Conservation (phyloP, 768 basidiomycete genomes). For the Agrocybe praecox region DNA sequence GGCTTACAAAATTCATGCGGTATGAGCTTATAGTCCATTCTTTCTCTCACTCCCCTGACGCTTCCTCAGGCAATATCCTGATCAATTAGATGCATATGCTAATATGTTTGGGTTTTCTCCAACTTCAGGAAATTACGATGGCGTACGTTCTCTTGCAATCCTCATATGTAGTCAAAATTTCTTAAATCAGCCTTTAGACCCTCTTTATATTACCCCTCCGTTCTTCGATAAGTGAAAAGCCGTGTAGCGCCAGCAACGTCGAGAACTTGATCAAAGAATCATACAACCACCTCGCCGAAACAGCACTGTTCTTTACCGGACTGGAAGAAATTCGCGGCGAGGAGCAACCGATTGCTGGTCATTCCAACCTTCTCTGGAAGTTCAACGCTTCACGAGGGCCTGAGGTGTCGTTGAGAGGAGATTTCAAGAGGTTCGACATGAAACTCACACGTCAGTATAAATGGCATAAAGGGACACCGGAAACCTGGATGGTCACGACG, state of each 20-base stretch:
- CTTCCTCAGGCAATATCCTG: slow-evolving; percentile 33
- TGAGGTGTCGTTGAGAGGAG: not conserved
- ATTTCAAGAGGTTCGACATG: not conserved
- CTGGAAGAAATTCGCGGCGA: slow-evolving; percentile 8
- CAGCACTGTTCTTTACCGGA: slow-evolving; percentile 15
- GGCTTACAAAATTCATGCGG: slow-evolving; percentile 33
- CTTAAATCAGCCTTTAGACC: slow-evolving; percentile 8
- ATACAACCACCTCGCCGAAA: slow-evolving; percentile 12
- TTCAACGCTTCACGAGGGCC: not conserved
- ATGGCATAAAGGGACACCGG: not conserved
- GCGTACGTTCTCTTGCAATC: too few relatives aligned
- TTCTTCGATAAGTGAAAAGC: slow-evolving; percentile 7
- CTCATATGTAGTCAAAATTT: too few relatives aligned
- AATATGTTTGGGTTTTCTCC: slow-evolving; percentile 38
- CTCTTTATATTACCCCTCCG: slow-evolving; percentile 15
- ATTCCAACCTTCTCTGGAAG: not conserved
- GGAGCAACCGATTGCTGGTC: not conserved
- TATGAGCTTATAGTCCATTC: slow-evolving; percentile 11
- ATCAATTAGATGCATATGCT: slow-evolving; percentile 38
- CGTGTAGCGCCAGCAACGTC: not conserved
- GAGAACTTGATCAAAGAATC: not conserved
- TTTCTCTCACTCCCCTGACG: not conserved
- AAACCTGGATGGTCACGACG: slow-evolving; percentile 15
- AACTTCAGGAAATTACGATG: slow-evolving; percentile 8
- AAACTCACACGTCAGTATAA: not conserved